Base-by-base conservation (phyloP, 2,329 filamentous ascomycete genomes). In the Venturia carpophila region DNA sequence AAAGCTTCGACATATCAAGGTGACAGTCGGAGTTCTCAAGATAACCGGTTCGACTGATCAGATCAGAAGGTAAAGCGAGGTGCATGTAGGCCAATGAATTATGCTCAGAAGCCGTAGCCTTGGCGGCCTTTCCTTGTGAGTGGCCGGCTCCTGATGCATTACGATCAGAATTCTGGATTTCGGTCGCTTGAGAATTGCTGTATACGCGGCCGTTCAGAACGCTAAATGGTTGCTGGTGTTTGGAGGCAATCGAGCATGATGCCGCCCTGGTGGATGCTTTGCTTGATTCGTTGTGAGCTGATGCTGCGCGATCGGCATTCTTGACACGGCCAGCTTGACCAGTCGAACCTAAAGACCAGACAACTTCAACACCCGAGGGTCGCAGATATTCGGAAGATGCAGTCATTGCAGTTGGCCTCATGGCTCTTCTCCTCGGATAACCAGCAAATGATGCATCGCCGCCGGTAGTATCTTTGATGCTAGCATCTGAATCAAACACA, bases 1-100 rank as follows among this genome's bases (percentile, higher is more conserved):
- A 58, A 37, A 58, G 52, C 19, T 58, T 58, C 52, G 52, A 58
- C 52, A 58, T 58, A 27, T 37, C 52, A 15, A n/a, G 3, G 19
- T 37, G 30, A 15, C 17, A 15, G n/a, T 37, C 30, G 15, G 52
- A n/a, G 19, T 5, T 58, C 30, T 58, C 52, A 27, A 37, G 27
- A 37, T 58, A 37, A 27, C 1, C 27, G 19, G 52, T 21, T 11
- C 37, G 52, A 19, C 30, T 37, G 17, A n/a, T 58, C 19, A 19
- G 13, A 19, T 6, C 17, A 34, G 30, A 37, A 58, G 30, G 30
- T 37, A 34, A 37, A n/a, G 19, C 30, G 13, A 6, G 9, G 15
- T 58, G 52, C 15, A 58, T 13, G n/a, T 58, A 37, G 10, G 52
- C 52, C 9, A 17, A 19, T 17, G 30, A 37, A 27, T 27, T 58